Base-by-base conservation (phyloP, 805 yeast genomes). In the Yamadazyma takamatsuzukensis region DNA sequence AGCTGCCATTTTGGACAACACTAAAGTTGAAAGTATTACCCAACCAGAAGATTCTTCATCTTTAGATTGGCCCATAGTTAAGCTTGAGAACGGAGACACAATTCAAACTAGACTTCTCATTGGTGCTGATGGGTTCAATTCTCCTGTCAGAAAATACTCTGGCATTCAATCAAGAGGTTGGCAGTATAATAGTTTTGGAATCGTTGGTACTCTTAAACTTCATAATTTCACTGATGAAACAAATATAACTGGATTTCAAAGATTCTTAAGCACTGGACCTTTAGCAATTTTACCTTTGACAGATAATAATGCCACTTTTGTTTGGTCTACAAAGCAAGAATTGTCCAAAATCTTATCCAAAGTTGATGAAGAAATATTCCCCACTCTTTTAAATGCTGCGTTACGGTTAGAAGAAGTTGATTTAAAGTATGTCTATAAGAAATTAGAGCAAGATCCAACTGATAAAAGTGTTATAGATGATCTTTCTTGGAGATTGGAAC, bases 41-140 rank as follows among this genome's bases (percentile, higher is more conserved):
- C 15, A 13, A 2, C 22, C 33, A 5, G 48, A 51, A 3, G 43
- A 41, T 22, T 51, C 54, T 0, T n/a, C n/a, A n/a, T 59, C 61
- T 17, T 33, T 59, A 25, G 74, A 76, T 29, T 86, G 96, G 95
- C 97, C 97, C 1, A 51, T 77, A 6, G 79, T 90, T 10, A 64
- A 72, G 16, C 63, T 89, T 10, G 73, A 76, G 10, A 74, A 73
- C 41, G 97, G 96, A 1, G 72, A 74, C 10, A 43, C 51, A 9
- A 66, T 80, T 31, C 74, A 75, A 48, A 73, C 95, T 0, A 69
- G 96, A 34, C 65, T 89, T n/a, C 64, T 89, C 14, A 76, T 93
- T 11, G 98, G 98, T 6, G 95, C 96, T 24, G 98, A 93, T 55
- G 98, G 98, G 1, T 87, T 79, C 55, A 86, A 88, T 55, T 88